These are phyloP conservation scores for Durotheca rogersii DNA, from an alignment of 495 filamentous ascomycete genomes.

Conservation along the genomic window DNA sequence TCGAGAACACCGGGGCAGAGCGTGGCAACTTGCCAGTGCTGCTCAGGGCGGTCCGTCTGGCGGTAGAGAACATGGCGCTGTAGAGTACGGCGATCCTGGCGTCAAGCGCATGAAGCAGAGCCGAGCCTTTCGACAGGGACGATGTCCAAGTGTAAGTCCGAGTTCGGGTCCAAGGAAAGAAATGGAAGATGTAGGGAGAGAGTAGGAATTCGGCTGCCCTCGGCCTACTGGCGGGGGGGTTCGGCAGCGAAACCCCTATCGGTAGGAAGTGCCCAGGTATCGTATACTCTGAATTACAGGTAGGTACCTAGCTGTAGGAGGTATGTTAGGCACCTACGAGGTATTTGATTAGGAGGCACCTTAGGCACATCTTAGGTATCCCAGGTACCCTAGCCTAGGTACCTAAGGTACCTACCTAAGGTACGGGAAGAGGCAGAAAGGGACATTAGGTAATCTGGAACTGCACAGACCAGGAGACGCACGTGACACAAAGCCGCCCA, in stretches of 20 bases:
- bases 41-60: conserved; percentile 27
- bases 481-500: background rate
- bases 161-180: conserved; percentile 1
- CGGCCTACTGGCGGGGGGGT: conserved; percentile 34
- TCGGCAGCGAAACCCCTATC: too few relatives aligned
- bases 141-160: background rate
- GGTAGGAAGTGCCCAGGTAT: too few relatives aligned
- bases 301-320: too few relatives aligned
- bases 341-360: too few relatives aligned
- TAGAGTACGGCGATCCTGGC: too few relatives aligned
- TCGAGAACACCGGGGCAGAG: conserved; percentile 22
- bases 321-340: too few relatives aligned
- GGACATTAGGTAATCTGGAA: background rate
- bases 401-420: background rate
- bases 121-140: too few relatives aligned
- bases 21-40: conserved; percentile 28
- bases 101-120: too few relatives aligned
- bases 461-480: background rate
- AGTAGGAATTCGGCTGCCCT: conserved; percentile 32
- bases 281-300: too few relatives aligned
- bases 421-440: background rate
- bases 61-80: conserved; percentile 30
- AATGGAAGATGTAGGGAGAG: too few relatives aligned
- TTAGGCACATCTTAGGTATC: too few relatives aligned
- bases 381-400: too few relatives aligned